phyloP scores from a whole-genome alignment of 2,329 filamentous ascomycete genomes.

The Sporothrix euskadiensis region DNA sequence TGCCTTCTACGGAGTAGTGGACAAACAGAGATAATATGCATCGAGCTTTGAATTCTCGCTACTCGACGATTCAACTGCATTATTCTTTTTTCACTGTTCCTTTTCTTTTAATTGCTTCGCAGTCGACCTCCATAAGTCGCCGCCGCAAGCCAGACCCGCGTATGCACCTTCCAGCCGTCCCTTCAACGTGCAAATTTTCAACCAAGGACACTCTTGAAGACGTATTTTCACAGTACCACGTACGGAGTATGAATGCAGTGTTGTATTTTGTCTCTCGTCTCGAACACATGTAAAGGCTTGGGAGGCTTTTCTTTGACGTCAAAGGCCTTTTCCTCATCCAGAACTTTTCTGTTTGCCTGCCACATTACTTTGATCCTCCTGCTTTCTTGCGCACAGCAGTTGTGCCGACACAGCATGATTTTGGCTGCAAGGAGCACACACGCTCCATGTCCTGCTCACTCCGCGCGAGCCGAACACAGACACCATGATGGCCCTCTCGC shows the following conservation, averaged over 20 bases:
- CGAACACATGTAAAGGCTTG: too few species aligned
- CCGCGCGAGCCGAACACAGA: conserved; percentile 1
- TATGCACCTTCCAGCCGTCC: not conserved
- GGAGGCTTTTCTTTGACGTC: not conserved
- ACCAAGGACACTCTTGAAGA: not conserved
- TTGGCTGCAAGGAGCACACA: too few species aligned
- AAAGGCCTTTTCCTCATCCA: not conserved
- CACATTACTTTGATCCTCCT: too few species aligned
- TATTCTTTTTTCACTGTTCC: not conserved
- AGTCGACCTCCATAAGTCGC: not conserved
- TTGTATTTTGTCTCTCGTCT: not conserved
- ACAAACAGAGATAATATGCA: not conserved
- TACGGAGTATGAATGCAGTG: not conserved
- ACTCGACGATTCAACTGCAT: not conserved
- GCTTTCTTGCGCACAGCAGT: not conserved
- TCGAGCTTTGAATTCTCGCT: not conserved
- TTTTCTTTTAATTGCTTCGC: not conserved
- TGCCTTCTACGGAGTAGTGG: not conserved
- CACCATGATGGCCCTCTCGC: conserved; percentile 8
- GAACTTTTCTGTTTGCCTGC: too few species aligned
- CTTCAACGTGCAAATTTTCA: not conserved
- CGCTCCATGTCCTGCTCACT: not conserved
- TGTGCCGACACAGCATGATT: not conserved
- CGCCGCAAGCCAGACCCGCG: not conserved
- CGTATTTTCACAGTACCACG: not conserved